phyloP scores from a whole-genome alignment of 1,139 yeast species.

The Yamadazyma atlantica region DNA sequence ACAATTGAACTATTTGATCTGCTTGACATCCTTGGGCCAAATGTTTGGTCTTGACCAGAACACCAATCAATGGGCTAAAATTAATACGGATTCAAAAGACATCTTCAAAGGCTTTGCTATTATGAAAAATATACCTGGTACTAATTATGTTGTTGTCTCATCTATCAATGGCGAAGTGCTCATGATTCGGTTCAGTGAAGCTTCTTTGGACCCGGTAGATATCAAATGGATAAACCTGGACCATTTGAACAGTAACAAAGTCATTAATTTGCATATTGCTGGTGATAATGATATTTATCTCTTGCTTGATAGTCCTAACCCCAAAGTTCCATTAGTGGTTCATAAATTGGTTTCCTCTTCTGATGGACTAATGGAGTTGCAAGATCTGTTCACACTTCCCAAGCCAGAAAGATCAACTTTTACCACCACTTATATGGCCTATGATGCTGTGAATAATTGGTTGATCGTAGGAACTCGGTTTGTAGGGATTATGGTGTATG shows the following conservation, averaged over 20 bases:
- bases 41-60: slow-evolving; percentile 34
- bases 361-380: slow-evolving; percentile 15
- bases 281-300: slow-evolving; percentile 23
- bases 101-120: slow-evolving; percentile 36
- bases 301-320: slow-evolving; percentile 68
- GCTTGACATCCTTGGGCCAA: slow-evolving; percentile 65
- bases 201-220: slow-evolving; percentile 11
- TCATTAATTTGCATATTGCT: slow-evolving; percentile 51
- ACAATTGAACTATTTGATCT: slow-evolving; percentile 38
- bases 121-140: slow-evolving; percentile 44
- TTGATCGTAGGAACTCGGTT: slow-evolving; percentile 70
- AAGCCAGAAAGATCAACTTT: slow-evolving; percentile 51
- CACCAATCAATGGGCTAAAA: slow-evolving; percentile 13
- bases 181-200: slow-evolving; percentile 39
- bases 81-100: not conserved
- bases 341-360: slow-evolving; percentile 24
- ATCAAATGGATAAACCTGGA: slow-evolving; percentile 23
- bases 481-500: slow-evolving; percentile 62
- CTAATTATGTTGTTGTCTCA: slow-evolving; percentile 46
- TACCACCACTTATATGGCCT: slow-evolving; percentile 56
- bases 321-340: slow-evolving; percentile 55
- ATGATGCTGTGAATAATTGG: slow-evolving; percentile 37
- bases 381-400: slow-evolving; percentile 18
- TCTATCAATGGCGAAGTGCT: slow-evolving; percentile 54
- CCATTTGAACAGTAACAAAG: slow-evolving; percentile 35